Evolutionary conservation across 108 stramenopile genomes (phyloP).

Genomic region (Pseudonitzschia multistriata): DNA sequence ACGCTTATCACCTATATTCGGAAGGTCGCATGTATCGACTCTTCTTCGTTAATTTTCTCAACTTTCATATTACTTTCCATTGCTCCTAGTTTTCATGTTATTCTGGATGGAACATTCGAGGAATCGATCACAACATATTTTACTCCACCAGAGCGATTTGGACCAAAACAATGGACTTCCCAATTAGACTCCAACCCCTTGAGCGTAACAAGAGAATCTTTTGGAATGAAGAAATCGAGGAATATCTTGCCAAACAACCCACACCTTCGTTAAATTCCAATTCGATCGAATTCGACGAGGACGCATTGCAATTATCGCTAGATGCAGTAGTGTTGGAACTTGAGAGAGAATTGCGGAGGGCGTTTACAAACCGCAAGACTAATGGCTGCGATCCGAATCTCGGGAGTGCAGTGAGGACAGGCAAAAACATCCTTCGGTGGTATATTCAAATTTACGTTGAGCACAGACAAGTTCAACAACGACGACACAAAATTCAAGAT

Average conservation of each 20-base stretch:
- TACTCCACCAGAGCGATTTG: background rate
- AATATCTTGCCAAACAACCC: slow-evolving; percentile 18
- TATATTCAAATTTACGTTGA: slow-evolving; percentile 36
- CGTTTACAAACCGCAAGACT: background rate
- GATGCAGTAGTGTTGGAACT: slow-evolving; percentile 4
- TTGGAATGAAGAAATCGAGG: slow-evolving; percentile 28
- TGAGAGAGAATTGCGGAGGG: background rate
- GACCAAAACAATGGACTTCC: slow-evolving; percentile 15
- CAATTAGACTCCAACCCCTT: background rate
- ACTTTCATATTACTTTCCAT: too few relatives aligned
- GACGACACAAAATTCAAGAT: background rate
- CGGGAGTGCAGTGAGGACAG: slow-evolving; percentile 17
- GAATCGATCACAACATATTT: background rate
- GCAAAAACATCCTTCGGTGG: slow-evolving; percentile 45
- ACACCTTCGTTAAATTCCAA: background rate
- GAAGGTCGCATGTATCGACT: too few relatives aligned
- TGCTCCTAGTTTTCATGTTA: too few relatives aligned
- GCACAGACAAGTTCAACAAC: background rate
- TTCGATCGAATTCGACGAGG: slow-evolving; percentile 3
- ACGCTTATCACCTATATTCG: too few relatives aligned
- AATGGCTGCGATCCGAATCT: background rate
- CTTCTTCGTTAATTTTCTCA: too few relatives aligned
- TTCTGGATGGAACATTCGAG: too few relatives aligned
- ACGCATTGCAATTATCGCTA: background rate
- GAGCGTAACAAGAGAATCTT: background rate